phyloP scores from a whole-genome alignment of 305 asterid genomes.

The Fraxinus dipetala region DNA sequence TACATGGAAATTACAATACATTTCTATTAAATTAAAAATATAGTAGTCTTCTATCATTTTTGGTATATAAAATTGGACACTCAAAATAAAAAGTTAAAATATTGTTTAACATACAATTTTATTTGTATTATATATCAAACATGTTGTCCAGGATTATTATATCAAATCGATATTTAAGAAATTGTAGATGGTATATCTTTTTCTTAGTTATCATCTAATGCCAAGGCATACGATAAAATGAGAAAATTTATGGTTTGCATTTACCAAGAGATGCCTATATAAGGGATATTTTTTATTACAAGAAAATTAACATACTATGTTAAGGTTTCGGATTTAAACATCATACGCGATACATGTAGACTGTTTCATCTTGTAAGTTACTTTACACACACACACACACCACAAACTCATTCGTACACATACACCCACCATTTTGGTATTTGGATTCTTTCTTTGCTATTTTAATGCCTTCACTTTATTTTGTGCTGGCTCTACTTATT shows the following conservation, averaged over 20 bases:
- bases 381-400: background rate
- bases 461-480: slow-evolving; percentile 1
- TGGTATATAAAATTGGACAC: background rate
- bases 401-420: slow-evolving; percentile 6
- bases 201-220: background rate
- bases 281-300: background rate
- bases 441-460: background rate
- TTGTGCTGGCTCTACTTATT: slow-evolving; percentile 2
- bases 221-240: background rate
- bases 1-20: background rate
- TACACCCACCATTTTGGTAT: background rate
- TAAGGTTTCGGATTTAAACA: background rate
- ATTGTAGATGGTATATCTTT: background rate
- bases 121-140: background rate
- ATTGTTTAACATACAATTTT: background rate
- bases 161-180: background rate
- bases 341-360: background rate
- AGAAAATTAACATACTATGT: background rate
- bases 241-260: background rate
- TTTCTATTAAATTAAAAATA: background rate
- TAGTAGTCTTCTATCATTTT: background rate
- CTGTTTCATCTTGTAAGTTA: background rate
- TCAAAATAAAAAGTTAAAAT: background rate
- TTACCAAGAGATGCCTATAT: background rate
- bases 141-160: background rate